Base-by-base conservation (phyloP, 1,284 basidiomycete genomes). In the Cryptococcus wingfieldii region DNA sequence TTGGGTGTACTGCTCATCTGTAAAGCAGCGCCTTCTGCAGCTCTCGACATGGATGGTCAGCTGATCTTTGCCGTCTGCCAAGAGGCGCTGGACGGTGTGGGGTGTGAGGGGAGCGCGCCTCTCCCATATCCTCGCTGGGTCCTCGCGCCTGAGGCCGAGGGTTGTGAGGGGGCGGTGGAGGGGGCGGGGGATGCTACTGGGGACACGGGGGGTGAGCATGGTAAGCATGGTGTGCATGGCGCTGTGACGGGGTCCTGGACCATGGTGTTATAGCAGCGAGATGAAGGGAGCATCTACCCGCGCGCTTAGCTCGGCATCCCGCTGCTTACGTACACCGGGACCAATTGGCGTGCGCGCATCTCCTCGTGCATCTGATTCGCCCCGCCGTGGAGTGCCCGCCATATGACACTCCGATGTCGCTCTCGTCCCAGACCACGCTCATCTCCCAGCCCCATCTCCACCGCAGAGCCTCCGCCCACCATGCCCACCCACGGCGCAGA, bases 81-180 rank as follows among this genome's bases (percentile, higher is more conserved):
- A 46, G 9, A 93, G 80, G 2, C 81, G 73, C 46, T 82, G 69
- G 25, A 93, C 86, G 4, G 82, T 84, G 6, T 83, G 82, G 0
- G 91, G 91, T 0, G 87, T 89, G 41, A 95, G 77, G 1, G 91
- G 90, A 31, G 83, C 84, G 12, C 91, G 82, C n/a, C 91, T 81
- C 73, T 94, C 91, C 90, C 90, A 94, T 53, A 90, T 84, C 41
- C 91, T 79, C 28, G 76, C 62, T 0, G 88, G 85, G 70, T 93
- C 87, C 74, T 95, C 91, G 44, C 87, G 83, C 23, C 86, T 81
- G 47, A 89, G 82, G 27, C 86, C 86, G 23, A 89, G 68, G 0
- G 81, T 82, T 1, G 66, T 66, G 18, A 71, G 58, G 7, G 49
- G 12, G 42, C 55, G 44, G 39, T 34, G 38, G 13, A 8, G 38